A percentile compares a stretch with the other conserved stretches of the same genome.
These are phyloP conservation scores for Colletotrichum viniferum DNA, from an alignment of 2,329 filamentous ascomycete species.

Conservation along the genomic window DNA sequence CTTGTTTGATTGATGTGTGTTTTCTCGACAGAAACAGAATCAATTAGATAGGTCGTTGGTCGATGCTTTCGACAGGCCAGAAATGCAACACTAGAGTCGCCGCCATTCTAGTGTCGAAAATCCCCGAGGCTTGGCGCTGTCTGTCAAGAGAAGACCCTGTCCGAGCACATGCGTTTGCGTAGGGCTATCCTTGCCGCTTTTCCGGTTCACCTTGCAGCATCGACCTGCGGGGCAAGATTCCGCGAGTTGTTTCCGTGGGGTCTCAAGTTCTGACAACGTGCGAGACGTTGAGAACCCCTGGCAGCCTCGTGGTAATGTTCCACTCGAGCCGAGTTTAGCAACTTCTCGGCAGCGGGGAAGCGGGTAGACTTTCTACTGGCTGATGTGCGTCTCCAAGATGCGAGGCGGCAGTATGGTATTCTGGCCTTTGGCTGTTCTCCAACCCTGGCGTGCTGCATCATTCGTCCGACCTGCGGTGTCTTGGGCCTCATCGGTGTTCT, in stretches of 20 bases:
- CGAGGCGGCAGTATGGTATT: not conserved
- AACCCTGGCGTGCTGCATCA: not conserved
- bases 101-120: not conserved
- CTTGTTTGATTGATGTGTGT: too few species aligned
- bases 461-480: constrained; percentile 11
- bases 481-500: not conserved
- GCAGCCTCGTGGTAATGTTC: not conserved
- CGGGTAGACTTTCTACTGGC: not conserved
- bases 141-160: not conserved
- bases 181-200: not conserved
- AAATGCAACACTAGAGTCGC: not conserved
- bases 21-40: not conserved
- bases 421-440: not conserved
- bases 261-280: not conserved
- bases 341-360: not conserved
- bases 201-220: not conserved
- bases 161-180: not conserved
- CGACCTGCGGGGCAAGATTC: not conserved
- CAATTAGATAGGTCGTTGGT: not conserved
- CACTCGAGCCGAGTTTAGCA: not conserved
- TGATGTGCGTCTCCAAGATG: not conserved
- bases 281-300: not conserved
- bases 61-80: not conserved
- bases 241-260: not conserved
- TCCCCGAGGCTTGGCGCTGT: not conserved